A percentile compares a stretch with the other conserved stretches of the same genome.
Evolutionary conservation across 371 early-diverging fungal genomes (phyloP).

Genomic region (Syncephalastrum monosporum): DNA sequence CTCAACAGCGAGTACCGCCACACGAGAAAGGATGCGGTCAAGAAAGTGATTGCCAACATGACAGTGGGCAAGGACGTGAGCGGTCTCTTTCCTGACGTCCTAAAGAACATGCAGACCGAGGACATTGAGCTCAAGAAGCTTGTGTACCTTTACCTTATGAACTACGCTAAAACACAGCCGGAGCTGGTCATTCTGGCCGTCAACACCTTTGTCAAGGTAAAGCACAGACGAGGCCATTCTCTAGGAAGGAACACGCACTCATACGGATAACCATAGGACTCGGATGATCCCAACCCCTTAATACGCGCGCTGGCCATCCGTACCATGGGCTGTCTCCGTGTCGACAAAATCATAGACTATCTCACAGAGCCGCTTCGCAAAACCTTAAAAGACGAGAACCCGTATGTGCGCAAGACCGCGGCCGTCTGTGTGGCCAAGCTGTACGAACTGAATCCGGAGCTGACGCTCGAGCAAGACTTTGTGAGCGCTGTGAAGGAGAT

Average conservation of each 20-base stretch:
- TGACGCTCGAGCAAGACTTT: conserved; percentile 79
- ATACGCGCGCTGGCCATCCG: conserved; percentile 90
- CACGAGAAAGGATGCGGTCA: conserved; percentile 94
- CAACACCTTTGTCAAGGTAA: conserved; percentile 64
- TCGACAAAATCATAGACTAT: conserved; percentile 85
- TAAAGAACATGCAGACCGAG: conserved; percentile 99
- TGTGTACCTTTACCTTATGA: conserved; percentile 88
- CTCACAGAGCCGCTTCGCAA: conserved; percentile 84
- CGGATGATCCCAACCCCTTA: conserved; percentile 83
- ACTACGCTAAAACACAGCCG: conserved; percentile 85
- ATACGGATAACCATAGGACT: conserved; percentile 10
- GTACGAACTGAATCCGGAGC: conserved; percentile 62
- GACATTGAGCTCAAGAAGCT: conserved; percentile 92
- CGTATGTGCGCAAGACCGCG: conserved; percentile 94
- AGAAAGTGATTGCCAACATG: conserved; percentile 94
- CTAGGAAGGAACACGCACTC: no score
- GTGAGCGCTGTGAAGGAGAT: conserved; percentile 81
- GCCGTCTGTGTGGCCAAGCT: conserved; percentile 91
- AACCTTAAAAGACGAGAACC: conserved; percentile 78
- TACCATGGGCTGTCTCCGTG: conserved; percentile 93
- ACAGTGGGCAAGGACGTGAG: conserved; percentile 89
- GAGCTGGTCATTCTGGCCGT: conserved; percentile 89
- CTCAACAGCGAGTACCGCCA: conserved; percentile 95
- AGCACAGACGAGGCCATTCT: conserved; percentile 18
- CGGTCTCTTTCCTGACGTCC: conserved; percentile 89